Base-by-base conservation (phyloP, 306 rosid species). In the Citrullus mucosospermus region DNA sequence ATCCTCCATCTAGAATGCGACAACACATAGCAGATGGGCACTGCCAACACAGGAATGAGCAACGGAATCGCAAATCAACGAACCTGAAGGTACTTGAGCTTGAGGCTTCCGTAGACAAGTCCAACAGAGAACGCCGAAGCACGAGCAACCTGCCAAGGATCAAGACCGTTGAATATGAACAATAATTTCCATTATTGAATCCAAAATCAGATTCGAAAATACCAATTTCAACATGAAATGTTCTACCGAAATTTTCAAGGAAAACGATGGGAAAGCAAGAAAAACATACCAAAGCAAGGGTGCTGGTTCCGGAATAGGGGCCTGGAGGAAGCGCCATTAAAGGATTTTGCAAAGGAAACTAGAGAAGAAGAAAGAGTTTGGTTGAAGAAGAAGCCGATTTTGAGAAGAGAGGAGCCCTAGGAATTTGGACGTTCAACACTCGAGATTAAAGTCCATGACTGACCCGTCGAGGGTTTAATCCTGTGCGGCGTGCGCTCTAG, bases 101-200 rank as follows among this genome's bases (percentile, higher is more conserved):
- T 94, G 68, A 94, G 55, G 90, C 87, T 82, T 80, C 98, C 98
- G 74, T 89, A 94, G 75, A 94, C 96, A 72, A 92, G 53, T 39
- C 98, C 98, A 66, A 89, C 32, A 8, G 98, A 90, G 82, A 92
- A 87, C 56, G 96, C 97, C 6, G 98, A 94, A 59, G 82, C 97
- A 59, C 98, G 90, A 82, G 97, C 98, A 56, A 94, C 97, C 98
- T 94, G 79, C 66, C 34, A 77, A 72, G 51, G n/a, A 57, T 76
- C 50, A 80, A 58, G 17, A 28, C 15, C 78, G 41, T 28, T 8
- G 51, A 82, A 76, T 53, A 75, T 57, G 54, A 34, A 36, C 1
- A 36, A 28, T 18, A 17, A 55, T 3, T 51, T 17, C 53, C 20
- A 36, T 48, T 57, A 36, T 39, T 60, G 46, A 75, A 17, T 66